Percentiles rank a stretch among this genome's conserved stretches.
Conservation (phyloP, 768 basidiomycete genomes). For the Tricholoma flavovirens region DNA sequence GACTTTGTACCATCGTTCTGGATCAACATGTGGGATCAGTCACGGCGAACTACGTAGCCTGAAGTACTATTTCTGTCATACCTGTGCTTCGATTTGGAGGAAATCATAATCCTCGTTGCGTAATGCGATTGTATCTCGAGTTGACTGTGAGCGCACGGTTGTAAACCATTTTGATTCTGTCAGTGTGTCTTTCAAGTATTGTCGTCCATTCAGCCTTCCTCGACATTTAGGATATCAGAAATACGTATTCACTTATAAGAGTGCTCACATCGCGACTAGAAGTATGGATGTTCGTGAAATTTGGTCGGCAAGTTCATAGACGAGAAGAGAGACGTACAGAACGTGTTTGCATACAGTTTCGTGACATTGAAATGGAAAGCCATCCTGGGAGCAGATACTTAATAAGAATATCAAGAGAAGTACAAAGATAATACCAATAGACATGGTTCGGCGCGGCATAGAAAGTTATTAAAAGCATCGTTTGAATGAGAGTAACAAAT, state of each 20-base stretch:
- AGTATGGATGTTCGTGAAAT: background rate
- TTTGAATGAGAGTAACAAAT: conserved; percentile 40
- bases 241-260: background rate
- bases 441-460: conserved; percentile 29
- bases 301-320: background rate
- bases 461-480: conserved; percentile 34
- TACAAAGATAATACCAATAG: conserved; percentile 28
- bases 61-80: background rate
- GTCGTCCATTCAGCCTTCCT: conserved; percentile 19
- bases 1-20: conserved; percentile 1
- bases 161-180: conserved; percentile 4
- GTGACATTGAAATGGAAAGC: conserved; percentile 44
- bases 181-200: conserved; percentile 12
- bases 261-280: conserved; percentile 29
- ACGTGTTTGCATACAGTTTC: conserved; percentile 44
- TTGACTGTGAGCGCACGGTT: conserved; percentile 2
- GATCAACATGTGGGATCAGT: background rate
- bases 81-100: conserved; percentile 7
- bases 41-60: background rate
- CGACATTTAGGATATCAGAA: background rate
- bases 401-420: background rate
- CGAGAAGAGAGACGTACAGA: conserved; percentile 35
- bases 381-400: conserved; percentile 26
- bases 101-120: conserved; percentile 11
- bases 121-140: background rate